Conservation (phyloP, 176 grass and related monocot species). For the Juncus effusus region DNA sequence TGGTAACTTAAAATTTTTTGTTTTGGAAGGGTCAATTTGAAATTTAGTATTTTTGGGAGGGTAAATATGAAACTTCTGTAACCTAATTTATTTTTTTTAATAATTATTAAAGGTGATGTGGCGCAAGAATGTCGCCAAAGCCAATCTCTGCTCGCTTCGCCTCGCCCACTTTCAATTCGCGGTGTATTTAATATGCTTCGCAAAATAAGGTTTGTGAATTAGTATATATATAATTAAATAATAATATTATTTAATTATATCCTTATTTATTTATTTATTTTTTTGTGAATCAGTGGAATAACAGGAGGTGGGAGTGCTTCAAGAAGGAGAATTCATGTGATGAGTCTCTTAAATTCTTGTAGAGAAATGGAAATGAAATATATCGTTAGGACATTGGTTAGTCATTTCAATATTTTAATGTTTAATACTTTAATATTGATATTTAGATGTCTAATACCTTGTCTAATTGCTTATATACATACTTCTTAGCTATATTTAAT, state of each 20-base stretch:
- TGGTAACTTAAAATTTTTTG: no score
- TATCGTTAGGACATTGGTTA: slow-evolving; percentile 92
- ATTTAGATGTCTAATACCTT: no score
- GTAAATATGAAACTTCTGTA: no score
- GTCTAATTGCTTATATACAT: no score
- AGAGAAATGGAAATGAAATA: slow-evolving; percentile 98
- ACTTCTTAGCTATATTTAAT: no score
- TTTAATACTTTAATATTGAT: not conserved
- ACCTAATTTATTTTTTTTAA: not conserved
- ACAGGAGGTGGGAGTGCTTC: slow-evolving; percentile 78
- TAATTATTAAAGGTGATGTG: slow-evolving; percentile 61
- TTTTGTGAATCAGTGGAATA: slow-evolving; percentile 55
- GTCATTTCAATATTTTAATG: not conserved
- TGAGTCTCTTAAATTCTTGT: slow-evolving; percentile 84
- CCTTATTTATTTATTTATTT: slow-evolving; percentile 26
- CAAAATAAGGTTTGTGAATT: slow-evolving; percentile 59
- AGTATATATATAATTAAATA: not conserved
- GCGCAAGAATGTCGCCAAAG: slow-evolving; percentile 85
- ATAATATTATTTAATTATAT: not conserved
- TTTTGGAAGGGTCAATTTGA: no score
- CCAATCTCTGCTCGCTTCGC: slow-evolving; percentile 85
- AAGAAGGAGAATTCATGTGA: slow-evolving; percentile 68
- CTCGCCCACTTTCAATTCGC: slow-evolving; percentile 54
- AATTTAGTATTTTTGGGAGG: no score
- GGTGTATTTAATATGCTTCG: slow-evolving; percentile 68